phyloP scores from a whole-genome alignment of 2,329 filamentous ascomycete genomes.

The Penicillium sp. region DNA sequence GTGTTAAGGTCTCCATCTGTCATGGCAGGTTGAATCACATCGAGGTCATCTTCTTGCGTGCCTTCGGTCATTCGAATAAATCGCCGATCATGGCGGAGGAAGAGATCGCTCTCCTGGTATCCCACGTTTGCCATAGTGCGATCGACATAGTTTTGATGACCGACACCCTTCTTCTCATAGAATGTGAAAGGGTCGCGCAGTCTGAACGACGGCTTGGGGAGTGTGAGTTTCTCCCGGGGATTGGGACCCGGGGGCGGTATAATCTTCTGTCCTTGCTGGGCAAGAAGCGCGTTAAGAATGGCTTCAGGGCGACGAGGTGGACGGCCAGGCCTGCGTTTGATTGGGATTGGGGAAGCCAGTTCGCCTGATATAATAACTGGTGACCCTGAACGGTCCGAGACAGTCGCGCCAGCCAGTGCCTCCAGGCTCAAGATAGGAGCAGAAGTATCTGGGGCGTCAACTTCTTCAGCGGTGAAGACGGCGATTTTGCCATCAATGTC shows the following conservation, averaged over 20 bases:
- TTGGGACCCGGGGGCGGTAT: conserved; percentile 51
- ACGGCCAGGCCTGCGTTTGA: conserved; percentile 61
- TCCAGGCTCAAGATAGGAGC: conserved; percentile 41
- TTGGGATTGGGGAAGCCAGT: conserved; percentile 39
- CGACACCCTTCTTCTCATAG: conserved; percentile 76
- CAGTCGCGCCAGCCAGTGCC: conserved; percentile 27
- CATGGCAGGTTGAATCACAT: conserved; percentile 53
- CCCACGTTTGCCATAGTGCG: conserved; percentile 94
- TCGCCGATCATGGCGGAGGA: conserved; percentile 70
- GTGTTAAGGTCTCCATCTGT: conserved; percentile 59
- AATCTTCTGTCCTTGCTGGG: conserved; percentile 55
- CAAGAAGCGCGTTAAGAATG: conserved; percentile 59
- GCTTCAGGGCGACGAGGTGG: conserved; percentile 63
- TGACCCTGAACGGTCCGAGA: conserved; percentile 39
- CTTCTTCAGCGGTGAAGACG: conserved; percentile 76
- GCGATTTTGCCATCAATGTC: conserved; percentile 81
- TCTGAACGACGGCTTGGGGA: conserved; percentile 50
- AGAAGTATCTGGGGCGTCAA: conserved; percentile 68
- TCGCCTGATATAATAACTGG: conserved; percentile 42
- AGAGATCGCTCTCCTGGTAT: conserved; percentile 92
- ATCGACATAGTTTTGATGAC: conserved; percentile 88
- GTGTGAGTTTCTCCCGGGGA: conserved; percentile 48
- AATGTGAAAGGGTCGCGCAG: conserved; percentile 48
- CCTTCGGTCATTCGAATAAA: conserved; percentile 64
- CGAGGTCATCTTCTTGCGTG: conserved; percentile 62